Evolutionary conservation across 2,329 filamentous ascomycete genomes (phyloP), one percentile per base, ranked within the genome.

Genomic region (Penicillium frequentans): DNA sequence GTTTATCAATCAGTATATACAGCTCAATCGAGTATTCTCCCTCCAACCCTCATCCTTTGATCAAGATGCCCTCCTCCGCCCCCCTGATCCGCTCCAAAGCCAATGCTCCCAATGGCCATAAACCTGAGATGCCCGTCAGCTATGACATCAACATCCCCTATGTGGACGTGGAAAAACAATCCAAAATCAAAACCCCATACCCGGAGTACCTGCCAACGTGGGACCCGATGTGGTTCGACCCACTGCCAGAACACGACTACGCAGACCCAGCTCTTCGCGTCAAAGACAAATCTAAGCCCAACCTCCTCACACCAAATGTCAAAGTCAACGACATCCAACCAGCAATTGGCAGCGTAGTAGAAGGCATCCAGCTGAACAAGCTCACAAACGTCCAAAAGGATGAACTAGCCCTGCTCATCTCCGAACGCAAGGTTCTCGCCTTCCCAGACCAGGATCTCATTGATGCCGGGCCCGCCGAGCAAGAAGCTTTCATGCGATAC

Each of bases 351-450:
- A 77, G 70, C 45, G 63, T 77, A 23, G 55, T 80, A 31, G 69
- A 75, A 55, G 76, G 75, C 24, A 66, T 83, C 35, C 81, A 83
- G 56, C 64, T 83, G 53, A 80, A 73, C 66, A 69, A 77, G 39
- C 74, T 83, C 8, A 77, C 75, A 1, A 73, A 79, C 43, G 69
- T 75, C 7, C 78, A 78, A 46, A 81, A 81, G 53, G 79, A 83
- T 55, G 81, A 82, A 62, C 76, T 83, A 11, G 81, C 79, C 1
- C 84, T 88, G 23, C 86, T 89, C 61, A 88, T 92, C 11, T 87
- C 90, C 11, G 82, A 91, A 75, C 85, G 89, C 58, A 80, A 79
- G 51, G 78, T 82, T 16, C 73, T 80, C 13, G 79, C 80, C 33
- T 82, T 82, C 69, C 78, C 79, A n/a, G 73, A 81, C 33, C 78